A percentile compares a stretch with the other conserved stretches of the same genome.
Conservation (phyloP, 2,329 filamentous ascomycete species). For the Penicillium hordei region DNA sequence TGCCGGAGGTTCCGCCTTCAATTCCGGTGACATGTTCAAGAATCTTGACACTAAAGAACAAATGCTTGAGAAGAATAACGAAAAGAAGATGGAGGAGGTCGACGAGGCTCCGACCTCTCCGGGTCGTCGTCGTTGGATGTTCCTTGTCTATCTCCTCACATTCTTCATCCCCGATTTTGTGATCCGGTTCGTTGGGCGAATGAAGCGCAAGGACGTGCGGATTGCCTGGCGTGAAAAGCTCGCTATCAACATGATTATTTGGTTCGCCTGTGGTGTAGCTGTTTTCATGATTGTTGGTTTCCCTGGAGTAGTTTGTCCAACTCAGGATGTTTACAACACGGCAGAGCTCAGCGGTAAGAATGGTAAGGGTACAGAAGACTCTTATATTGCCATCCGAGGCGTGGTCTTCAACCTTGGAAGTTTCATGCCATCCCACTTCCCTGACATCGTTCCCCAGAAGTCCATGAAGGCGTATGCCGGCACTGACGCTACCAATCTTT, state of each 20-base stretch:
- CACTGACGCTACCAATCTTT: slow-evolving; percentile 79
- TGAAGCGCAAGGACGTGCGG: slow-evolving; percentile 88
- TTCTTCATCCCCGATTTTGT: slow-evolving; percentile 84
- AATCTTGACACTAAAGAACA: slow-evolving; percentile 91
- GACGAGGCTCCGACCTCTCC: slow-evolving; percentile 76
- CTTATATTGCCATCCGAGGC: slow-evolving; percentile 82
- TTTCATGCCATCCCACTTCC: slow-evolving; percentile 78
- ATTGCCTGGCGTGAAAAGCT: slow-evolving; percentile 96
- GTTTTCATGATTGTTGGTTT: slow-evolving; percentile 91
- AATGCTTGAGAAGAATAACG: slow-evolving; percentile 92
- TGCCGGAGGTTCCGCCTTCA: slow-evolving; percentile 85
- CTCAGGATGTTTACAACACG: slow-evolving; percentile 80
- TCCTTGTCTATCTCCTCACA: slow-evolving; percentile 77
- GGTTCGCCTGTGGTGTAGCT: slow-evolving; percentile 74
- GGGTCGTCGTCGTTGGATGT: slow-evolving; percentile 87
- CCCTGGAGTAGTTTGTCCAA: slow-evolving; percentile 85
- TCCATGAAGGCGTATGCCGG: slow-evolving; percentile 79
- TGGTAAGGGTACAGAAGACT: slow-evolving; percentile 63
- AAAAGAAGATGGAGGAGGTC: slow-evolving; percentile 85
- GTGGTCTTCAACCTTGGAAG: slow-evolving; percentile 78
- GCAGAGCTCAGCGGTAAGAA: slow-evolving; percentile 72
- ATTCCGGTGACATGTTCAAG: slow-evolving; percentile 95
- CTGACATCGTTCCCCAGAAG: slow-evolving; percentile 60
- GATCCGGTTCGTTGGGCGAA: slow-evolving; percentile 73
- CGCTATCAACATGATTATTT: slow-evolving; percentile 97